Conservation (phyloP, 2,329 filamentous ascomycete species). For the Sporothrix brunneoviolacea region DNA sequence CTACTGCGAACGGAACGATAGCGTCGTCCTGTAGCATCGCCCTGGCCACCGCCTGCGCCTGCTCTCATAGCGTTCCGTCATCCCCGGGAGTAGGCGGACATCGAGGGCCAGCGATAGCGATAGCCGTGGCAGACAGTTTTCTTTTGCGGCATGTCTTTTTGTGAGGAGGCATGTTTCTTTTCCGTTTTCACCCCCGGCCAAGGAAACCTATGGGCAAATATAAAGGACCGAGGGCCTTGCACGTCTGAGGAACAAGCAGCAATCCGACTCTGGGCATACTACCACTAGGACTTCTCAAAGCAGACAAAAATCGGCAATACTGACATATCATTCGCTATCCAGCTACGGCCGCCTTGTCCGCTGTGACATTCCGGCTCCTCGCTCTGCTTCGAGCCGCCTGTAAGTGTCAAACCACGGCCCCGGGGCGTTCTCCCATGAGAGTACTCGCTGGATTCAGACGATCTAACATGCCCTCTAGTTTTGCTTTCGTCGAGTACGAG, state of each 20-base stretch:
- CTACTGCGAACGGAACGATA: constrained; percentile 9
- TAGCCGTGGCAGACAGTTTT: constrained; percentile 11
- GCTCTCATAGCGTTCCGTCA: background rate
- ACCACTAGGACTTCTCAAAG: no score
- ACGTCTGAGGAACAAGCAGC: no score
- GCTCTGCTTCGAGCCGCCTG: constrained; percentile 90
- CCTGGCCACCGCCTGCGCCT: background rate
- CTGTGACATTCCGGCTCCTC: constrained; percentile 94
- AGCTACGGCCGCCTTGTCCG: constrained; percentile 97
- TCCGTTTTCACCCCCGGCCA: background rate
- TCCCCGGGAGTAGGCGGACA: no score
- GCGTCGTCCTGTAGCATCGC: constrained; percentile 9
- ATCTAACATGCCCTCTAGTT: constrained; percentile 46
- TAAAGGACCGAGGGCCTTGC: background rate
- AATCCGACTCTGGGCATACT: no score
- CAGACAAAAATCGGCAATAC: constrained; percentile 36
- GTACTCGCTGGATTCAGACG: no score
- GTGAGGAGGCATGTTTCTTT: background rate
- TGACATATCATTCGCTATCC: constrained; percentile 32
- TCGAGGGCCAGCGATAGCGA: no score
- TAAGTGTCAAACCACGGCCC: no score
- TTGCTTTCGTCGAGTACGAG: constrained; percentile 99
- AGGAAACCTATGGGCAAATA: background rate
- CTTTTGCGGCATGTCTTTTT: constrained; percentile 19
- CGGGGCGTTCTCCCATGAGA: no score